Evolutionary conservation across 305 asterid genomes (phyloP), one percentile per base, ranked within the genome.

Genomic region (Stenogyne calaminthoides): DNA sequence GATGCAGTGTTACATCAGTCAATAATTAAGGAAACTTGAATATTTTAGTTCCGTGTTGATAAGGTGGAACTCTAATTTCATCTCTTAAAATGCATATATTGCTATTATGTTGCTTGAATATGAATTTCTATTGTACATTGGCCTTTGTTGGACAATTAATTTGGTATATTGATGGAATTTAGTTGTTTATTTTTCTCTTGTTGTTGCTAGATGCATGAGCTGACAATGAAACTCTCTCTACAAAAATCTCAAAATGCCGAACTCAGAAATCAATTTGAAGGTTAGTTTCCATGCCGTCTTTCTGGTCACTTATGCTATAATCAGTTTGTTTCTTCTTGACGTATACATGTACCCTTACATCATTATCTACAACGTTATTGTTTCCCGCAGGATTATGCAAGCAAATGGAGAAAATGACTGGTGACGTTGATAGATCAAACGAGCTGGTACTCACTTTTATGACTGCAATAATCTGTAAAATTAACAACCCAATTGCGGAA

Each of bases 211-310:
- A 88, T 95, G 37, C 98, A 90, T 73, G 97, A 90, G 83, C 86
- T 95, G 77, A 76, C 88, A 9, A 90, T 90, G 99, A 92, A 92
- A 74, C 97, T 95, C 59, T 85, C 98, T 73, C 71, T 84, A 81
- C 97, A 92, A 78, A 95, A 82, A 80, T 84, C 98, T 76, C 98
- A 92, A 71, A 88, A 92, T 80, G 69, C 84, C 6, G 97, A 92
- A 81, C 88, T 92, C 82, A 88, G 75, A 85, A 83, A 76, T 80
- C 97, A 90, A 55, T 87, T 88, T 73, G 96, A 89, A 92, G 98
- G 99, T 93, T 62, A 51, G 84, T 77, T 67, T 73, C 47, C 27
- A 15, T 0, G 2, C 56, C 10, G 12, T 57, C 9, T 32, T 47
- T 63, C 40, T 14, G 54, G 44, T 54, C 60, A 18, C 27, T 61